A percentile compares a stretch with the other conserved stretches of the same genome.
These are phyloP conservation scores for Ascosphaera aggregata DNA, from an alignment of 2,329 filamentous ascomycete genomes.

Conservation along the genomic window DNA sequence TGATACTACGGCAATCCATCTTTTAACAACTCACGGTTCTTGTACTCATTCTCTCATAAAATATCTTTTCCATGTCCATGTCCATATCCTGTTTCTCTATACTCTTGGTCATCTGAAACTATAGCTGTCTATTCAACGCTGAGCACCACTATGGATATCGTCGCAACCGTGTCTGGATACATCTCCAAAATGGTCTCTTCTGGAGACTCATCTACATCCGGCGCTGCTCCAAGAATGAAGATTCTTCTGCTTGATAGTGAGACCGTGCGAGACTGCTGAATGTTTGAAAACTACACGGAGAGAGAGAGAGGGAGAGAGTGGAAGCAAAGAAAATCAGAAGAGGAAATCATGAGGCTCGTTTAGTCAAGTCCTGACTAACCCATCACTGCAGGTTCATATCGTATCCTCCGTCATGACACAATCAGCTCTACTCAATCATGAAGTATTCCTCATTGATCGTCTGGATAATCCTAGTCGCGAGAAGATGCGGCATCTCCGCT, in stretches of 20 bases:
- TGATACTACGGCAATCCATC: no score
- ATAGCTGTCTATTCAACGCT: no score
- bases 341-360: no score
- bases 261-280: conserved; percentile 37
- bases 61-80: no score
- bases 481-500: conserved; percentile 94
- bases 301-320: no score
- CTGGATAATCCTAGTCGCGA: conserved; percentile 75
- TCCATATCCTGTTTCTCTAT: no score
- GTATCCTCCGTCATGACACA: conserved; percentile 91
- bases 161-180: conserved; percentile 81
- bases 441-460: conserved; percentile 93
- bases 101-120: no score
- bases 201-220: conserved; percentile 40
- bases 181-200: conserved; percentile 86
- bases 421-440: conserved; percentile 80
- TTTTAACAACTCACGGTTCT: no score
- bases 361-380: conserved; percentile 12
- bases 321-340: no score
- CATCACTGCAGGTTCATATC: conserved; percentile 42
- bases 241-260: conserved; percentile 82
- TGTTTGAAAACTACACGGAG: no score
- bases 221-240: conserved; percentile 84
- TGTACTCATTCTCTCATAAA: no score
- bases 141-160: conserved; percentile 65